Evolutionary conservation across 2,329 filamentous ascomycete genomes (phyloP).

Genomic region (Aureobasidium lini): DNA sequence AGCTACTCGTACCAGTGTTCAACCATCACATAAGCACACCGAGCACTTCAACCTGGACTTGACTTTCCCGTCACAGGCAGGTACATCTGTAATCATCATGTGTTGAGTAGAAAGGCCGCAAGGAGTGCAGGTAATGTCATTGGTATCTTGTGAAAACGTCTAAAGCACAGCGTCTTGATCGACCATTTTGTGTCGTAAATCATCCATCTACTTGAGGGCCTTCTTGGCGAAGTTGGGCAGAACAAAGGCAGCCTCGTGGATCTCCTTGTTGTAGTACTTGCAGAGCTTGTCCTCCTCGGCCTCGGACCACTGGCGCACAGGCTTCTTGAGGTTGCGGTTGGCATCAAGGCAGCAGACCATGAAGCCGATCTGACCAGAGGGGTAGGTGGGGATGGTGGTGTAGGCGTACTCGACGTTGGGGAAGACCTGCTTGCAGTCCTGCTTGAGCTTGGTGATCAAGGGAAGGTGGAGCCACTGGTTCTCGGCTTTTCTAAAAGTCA

Average conservation of each 20-base stretch:
- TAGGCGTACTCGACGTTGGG: slow-evolving; percentile 96
- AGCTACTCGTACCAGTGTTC: not conserved
- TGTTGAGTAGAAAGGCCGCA: not conserved
- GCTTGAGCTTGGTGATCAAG: slow-evolving; percentile 91
- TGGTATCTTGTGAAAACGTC: slow-evolving; percentile 12
- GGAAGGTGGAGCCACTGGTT: slow-evolving; percentile 98
- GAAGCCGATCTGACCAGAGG: slow-evolving; percentile 98
- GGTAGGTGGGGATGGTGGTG: slow-evolving; percentile 98
- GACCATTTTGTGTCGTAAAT: slow-evolving; percentile 2
- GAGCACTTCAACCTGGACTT: not conserved
- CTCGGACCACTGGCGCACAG: slow-evolving; percentile 68
- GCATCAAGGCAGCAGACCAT: slow-evolving; percentile 99
- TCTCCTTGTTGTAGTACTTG: slow-evolving; percentile 95
- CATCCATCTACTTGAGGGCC: slow-evolving; percentile 41
- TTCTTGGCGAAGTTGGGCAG: slow-evolving; percentile 90
- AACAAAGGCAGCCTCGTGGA: slow-evolving; percentile 90
- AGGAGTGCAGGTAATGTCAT: slow-evolving; percentile 9
- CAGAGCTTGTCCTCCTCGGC: slow-evolving; percentile 91
- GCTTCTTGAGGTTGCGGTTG: slow-evolving; percentile 73
- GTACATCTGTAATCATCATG: not conserved
- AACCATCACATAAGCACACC: not conserved
- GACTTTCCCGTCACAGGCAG: not conserved
- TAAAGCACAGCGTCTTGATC: slow-evolving; percentile 8
- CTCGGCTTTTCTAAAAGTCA: slow-evolving; percentile 57
- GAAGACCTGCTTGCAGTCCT: slow-evolving; percentile 95